Evolutionary conservation across 805 yeast species (phyloP), one percentile per base, ranked within the genome.

Genomic region (Candida xiaguanensis): DNA sequence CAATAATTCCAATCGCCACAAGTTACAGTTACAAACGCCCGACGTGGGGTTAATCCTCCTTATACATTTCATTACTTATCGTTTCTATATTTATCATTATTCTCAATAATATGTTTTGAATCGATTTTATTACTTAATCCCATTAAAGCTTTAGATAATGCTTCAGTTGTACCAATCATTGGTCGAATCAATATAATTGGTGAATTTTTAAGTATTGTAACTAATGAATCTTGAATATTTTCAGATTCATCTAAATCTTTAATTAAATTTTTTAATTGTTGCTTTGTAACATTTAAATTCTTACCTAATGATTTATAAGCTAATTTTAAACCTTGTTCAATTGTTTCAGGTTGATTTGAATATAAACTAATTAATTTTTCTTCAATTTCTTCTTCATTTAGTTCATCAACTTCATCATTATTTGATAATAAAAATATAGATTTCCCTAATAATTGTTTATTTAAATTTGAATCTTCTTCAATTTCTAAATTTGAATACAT

Each of bases 81-180:
- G 28, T 45, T 45, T 36, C 67, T 78, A 53, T 85, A 85, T 58
- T 85, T 85, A 46, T 85, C 95, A 39, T 74, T 74, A 3, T 80
- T 67, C 42, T 77, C 78, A 29, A 63, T 56, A 38, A 75, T 69
- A 44, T 80, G 78, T 16, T 70, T 69, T 1, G 89, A 82, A 55
- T 87, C 91, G 24, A 90, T 62, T 45, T 82, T 84, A 55, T 88
- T 89, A 29, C 88, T 80, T 6, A 90, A 71, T 1, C 98, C 98
- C 64, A 87, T 74, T 36, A 90, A 66, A 0, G 95, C 75, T 52
- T 80, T 85, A 5, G 91, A 82, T 5, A 90, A 71, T 0, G 95
- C 95, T 56, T 88, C 96, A 0, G 96, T 85, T 0, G 95, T 88
- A 2, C 97, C 98, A 50, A 90, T 88, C 45, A 88, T 73, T 2